Percentiles rank a stretch among this genome's conserved stretches.
Evolutionary conservation across 495 filamentous ascomycete species (phyloP).

Genomic region (Neurospora cerealis): DNA sequence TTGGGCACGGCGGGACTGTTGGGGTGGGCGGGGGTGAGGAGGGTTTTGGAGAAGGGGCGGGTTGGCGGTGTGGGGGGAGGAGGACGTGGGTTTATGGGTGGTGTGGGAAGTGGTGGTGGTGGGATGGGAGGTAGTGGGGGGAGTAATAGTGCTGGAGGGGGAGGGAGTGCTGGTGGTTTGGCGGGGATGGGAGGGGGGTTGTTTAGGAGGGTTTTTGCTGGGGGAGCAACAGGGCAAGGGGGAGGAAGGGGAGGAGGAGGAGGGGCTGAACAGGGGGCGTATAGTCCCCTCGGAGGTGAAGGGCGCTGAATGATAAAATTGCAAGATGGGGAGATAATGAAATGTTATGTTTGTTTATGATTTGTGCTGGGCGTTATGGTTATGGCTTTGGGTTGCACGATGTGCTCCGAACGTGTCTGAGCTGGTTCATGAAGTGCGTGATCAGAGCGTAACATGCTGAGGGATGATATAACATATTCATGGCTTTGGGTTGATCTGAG

Average conservation of each 20-base stretch:
- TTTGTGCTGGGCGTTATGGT: not conserved
- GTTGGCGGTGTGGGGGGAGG: not conserved
- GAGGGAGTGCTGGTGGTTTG: not conserved
- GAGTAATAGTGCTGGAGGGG: not conserved
- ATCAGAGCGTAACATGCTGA: not conserved
- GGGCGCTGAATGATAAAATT: not conserved
- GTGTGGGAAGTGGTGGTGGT: not conserved
- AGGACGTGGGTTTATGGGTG: not conserved
- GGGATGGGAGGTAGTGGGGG: not conserved
- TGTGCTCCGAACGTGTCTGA: not conserved
- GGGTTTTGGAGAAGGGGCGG: conserved; percentile 44
- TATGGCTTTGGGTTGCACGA: not conserved
- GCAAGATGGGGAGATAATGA: not conserved
- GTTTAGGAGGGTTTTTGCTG: not conserved
- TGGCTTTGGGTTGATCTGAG: not conserved
- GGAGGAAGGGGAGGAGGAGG: not conserved
- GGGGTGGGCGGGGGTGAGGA: conserved; percentile 61
- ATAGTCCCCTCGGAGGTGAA: conserved; percentile 12
- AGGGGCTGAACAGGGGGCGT: conserved; percentile 1
- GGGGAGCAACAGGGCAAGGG: not conserved
- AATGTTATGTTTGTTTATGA: not conserved
- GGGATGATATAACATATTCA: not conserved
- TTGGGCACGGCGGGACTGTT: conserved; percentile 75
- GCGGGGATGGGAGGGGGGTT: not conserved
- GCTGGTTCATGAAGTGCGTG: not conserved